Percentiles rank a stretch among this genome's conserved stretches.
These are phyloP conservation scores for Zygosaccharomyces bailii DNA, from an alignment of 805 yeast genomes.

Conservation along the genomic window DNA sequence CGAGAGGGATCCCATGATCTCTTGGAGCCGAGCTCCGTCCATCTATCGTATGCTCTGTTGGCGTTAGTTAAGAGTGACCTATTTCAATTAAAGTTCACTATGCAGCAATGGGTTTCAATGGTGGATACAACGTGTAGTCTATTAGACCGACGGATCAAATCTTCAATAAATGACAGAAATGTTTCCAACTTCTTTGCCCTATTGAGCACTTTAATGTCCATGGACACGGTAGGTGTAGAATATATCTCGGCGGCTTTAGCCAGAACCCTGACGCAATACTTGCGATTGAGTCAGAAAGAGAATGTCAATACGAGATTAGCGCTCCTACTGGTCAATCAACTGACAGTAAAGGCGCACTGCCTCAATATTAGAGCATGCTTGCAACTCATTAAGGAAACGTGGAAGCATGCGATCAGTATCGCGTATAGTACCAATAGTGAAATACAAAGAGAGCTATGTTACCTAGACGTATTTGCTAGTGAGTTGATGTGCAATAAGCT, in stretches of 20 bases:
- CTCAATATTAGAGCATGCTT: slow-evolving; percentile 40
- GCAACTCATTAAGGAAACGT: slow-evolving; percentile 40
- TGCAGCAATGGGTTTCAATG: slow-evolving; percentile 27
- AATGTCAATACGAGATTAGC: slow-evolving; percentile 33
- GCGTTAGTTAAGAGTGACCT: slow-evolving; percentile 20
- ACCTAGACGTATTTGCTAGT: slow-evolving; percentile 46
- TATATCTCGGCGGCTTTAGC: slow-evolving; percentile 22
- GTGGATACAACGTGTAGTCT: slow-evolving; percentile 17
- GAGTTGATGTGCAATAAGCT: slow-evolving; percentile 37
- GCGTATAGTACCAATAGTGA: slow-evolving; percentile 42
- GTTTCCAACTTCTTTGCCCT: slow-evolving; percentile 29
- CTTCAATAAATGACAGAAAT: slow-evolving; percentile 26
- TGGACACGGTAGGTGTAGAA: slow-evolving; percentile 26
- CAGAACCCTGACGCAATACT: slow-evolving; percentile 21
- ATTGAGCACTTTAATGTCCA: slow-evolving; percentile 23
- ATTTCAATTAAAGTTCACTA: slow-evolving; percentile 26
- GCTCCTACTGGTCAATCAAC: slow-evolving; percentile 45
- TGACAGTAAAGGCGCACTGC: slow-evolving; percentile 42
- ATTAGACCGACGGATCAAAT: slow-evolving; percentile 15
- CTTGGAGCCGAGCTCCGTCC: slow-evolving; percentile 23
- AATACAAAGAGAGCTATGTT: slow-evolving; percentile 42
- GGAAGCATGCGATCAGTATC: slow-evolving; percentile 37
- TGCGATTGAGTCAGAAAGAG: slow-evolving; percentile 27
- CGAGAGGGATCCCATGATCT: slow-evolving; percentile 13
- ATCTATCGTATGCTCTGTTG: slow-evolving; percentile 26